Base-by-base conservation (phyloP, 2,329 filamentous ascomycete species). In the Cladosporium cucumerinum region DNA sequence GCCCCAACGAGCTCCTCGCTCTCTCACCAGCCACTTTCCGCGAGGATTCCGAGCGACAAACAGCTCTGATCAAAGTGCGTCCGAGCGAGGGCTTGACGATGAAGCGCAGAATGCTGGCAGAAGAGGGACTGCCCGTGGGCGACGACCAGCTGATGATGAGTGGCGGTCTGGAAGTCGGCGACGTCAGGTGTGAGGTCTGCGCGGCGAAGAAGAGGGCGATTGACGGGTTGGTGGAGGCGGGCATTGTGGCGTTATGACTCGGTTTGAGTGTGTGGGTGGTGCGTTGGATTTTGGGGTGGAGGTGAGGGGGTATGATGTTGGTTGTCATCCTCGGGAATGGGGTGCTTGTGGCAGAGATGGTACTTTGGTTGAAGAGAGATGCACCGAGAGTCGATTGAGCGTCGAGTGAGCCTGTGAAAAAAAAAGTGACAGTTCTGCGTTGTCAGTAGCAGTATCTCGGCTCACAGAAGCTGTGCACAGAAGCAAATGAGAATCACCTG, bases 111-210 rank as follows among this genome's bases (percentile, higher is more conserved):
- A 7, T 54, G 16, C 10, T 21, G 26, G 25, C 25, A 7, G 51
- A 54, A 1, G 26, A 54, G 25, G 39, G n/a, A 21, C 10, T 46
- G 39, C 39, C 39, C 14, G 39, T 10, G 39, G 8, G 10, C 0
- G 51, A 54, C 18, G 28, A 54, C 28, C 16, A 28, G 51, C 16
- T 54, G 12, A 54, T 59, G 54, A 59, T 58, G 57, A 64, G 62
- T 21, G 62, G 46, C 12, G 62, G 30, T 0, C 30, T 64, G 43
- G 49, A 59, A 5, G 32, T 4, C 1, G 54, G 54, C 2, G 54
- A 59, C 46, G 43, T 25, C 2, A 39, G 46, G 52, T 48, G 36
- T 14, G 51, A 57, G 34, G 39, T 55, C 18, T 52, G 46, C 28
- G 28, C 54, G n/a, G 36, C 32, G 62, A 43, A 30, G 12, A 32